A percentile compares a stretch with the other conserved stretches of the same genome.
These are phyloP conservation scores for Citrus medica DNA, from an alignment of 345 rosid species.

Conservation along the genomic window DNA sequence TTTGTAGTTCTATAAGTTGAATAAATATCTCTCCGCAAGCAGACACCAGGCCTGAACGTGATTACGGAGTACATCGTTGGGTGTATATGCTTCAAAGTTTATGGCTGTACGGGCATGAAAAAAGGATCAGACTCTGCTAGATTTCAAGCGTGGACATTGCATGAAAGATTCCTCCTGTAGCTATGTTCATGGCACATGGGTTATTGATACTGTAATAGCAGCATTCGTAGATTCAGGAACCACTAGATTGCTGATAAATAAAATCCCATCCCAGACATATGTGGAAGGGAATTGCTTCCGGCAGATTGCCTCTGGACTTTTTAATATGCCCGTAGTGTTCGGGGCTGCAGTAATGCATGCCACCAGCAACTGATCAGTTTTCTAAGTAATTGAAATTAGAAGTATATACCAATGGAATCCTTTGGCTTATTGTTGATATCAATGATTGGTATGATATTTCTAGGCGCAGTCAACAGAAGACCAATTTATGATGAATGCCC, in stretches of 20 bases:
- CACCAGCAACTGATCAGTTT: no score
- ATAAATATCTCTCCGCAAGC: background rate
- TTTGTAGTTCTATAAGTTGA: background rate
- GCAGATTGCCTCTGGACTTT: slow-evolving; percentile 59
- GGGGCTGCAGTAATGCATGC: no score
- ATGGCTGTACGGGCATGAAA: slow-evolving; percentile 62
- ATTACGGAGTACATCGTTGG: slow-evolving; percentile 59
- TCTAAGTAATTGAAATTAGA: no score
- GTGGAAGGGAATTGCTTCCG: slow-evolving; percentile 51
- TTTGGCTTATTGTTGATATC: no score
- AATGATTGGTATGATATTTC: no score
- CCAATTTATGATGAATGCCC: no score
- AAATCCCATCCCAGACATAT: slow-evolving; percentile 42
- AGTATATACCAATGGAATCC: no score
- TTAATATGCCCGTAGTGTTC: no score
- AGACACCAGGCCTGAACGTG: slow-evolving; percentile 56
- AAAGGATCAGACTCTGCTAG: slow-evolving; percentile 52
- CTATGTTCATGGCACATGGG: slow-evolving; percentile 67
- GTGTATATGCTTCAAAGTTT: slow-evolving; percentile 56
- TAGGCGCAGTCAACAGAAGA: no score
- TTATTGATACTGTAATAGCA: slow-evolving; percentile 51
- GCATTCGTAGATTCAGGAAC: slow-evolving; percentile 50
- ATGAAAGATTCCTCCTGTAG: slow-evolving; percentile 71
- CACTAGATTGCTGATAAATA: slow-evolving; percentile 59
- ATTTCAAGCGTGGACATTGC: slow-evolving; percentile 71